Percentiles rank a stretch among this genome's conserved stretches.
phyloP scores from a whole-genome alignment of 2,329 filamentous ascomycete species.

The Aspergillus tamarii region DNA sequence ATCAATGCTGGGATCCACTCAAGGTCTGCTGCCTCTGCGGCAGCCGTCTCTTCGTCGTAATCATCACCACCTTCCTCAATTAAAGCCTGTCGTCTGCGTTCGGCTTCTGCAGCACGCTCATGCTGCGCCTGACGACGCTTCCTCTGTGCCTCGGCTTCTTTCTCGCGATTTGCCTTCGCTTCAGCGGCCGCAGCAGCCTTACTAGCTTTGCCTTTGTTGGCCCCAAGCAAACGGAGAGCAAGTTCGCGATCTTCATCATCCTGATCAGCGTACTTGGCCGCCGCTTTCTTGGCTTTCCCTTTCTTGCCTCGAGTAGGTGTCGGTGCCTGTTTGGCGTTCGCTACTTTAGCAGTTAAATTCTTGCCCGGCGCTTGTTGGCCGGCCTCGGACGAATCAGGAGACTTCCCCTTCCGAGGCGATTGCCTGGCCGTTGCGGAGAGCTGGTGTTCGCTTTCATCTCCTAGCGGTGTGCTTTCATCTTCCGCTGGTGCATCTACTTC shows the following conservation, averaged over 20 bases:
- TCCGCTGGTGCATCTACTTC: constrained; percentile 19
- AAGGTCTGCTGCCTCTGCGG: constrained; percentile 53
- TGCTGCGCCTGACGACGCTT: constrained; percentile 81
- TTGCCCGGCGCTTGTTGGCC: constrained; percentile 16
- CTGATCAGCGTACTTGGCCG: constrained; percentile 87
- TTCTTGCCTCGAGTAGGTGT: constrained; percentile 69
- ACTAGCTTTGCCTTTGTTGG: constrained; percentile 57
- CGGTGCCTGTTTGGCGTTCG: constrained; percentile 20
- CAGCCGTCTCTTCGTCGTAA: constrained; percentile 57
- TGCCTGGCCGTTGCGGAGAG: constrained; percentile 50
- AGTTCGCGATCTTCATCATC: constrained; percentile 89
- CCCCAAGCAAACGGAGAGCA: constrained; percentile 85
- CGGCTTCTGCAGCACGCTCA: constrained; percentile 68
- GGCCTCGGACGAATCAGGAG: constrained; percentile 22
- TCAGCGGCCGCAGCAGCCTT: constrained; percentile 63
- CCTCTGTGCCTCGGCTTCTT: constrained; percentile 70
- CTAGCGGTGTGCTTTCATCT: constrained; percentile 9
- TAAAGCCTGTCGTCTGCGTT: constrained; percentile 69
- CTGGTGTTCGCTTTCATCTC: constrained; percentile 28
- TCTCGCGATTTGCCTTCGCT: constrained; percentile 70
- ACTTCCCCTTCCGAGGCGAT: constrained; percentile 34
- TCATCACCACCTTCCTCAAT: constrained; percentile 68
- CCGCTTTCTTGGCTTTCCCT: constrained; percentile 83
- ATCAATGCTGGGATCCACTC: constrained; percentile 69
- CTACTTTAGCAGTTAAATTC: constrained; percentile 22